Percentiles rank a stretch among this genome's conserved stretches.
phyloP scores from a whole-genome alignment of 2,329 filamentous ascomycete genomes.

The Alternaria brassicae region DNA sequence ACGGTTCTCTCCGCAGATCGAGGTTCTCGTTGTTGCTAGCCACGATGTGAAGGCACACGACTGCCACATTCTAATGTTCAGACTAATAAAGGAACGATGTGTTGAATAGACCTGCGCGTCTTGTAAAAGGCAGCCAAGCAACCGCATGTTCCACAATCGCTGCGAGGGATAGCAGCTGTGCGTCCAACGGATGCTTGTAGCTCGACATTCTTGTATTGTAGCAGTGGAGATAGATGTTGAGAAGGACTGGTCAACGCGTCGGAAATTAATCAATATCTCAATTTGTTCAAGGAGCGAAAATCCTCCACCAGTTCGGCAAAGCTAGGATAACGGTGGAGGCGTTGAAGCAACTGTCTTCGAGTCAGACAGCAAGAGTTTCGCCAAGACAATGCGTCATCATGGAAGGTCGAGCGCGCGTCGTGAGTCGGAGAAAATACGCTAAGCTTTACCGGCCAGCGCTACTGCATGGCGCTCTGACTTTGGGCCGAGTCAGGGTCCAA shows the following conservation, averaged over 20 bases:
- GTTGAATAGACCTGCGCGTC: neutral
- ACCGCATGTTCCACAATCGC: neutral
- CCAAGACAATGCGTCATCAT: neutral
- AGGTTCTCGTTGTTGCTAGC: neutral
- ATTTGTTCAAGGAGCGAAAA: neutral
- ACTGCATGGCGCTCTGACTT: neutral
- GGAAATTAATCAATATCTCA: neutral
- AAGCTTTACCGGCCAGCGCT: neutral
- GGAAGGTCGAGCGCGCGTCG: neutral
- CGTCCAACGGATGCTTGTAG: neutral
- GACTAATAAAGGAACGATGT: neutral
- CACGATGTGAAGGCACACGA: neutral
- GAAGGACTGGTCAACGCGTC: neutral
- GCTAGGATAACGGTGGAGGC: neutral
- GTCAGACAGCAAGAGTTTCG: neutral
- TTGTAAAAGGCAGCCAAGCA: neutral
- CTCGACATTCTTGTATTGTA: neutral
- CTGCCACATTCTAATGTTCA: neutral
- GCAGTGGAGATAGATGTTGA: neutral
- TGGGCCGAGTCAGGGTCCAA: neutral
- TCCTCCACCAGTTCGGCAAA: constrained; percentile 2
- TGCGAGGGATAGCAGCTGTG: neutral
- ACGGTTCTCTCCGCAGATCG: neutral
- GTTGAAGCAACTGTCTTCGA: neutral
- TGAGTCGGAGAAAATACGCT: neutral